Evolutionary conservation across 2,329 filamentous ascomycete species (phyloP).

Genomic region (Acrocalymma vagum): DNA sequence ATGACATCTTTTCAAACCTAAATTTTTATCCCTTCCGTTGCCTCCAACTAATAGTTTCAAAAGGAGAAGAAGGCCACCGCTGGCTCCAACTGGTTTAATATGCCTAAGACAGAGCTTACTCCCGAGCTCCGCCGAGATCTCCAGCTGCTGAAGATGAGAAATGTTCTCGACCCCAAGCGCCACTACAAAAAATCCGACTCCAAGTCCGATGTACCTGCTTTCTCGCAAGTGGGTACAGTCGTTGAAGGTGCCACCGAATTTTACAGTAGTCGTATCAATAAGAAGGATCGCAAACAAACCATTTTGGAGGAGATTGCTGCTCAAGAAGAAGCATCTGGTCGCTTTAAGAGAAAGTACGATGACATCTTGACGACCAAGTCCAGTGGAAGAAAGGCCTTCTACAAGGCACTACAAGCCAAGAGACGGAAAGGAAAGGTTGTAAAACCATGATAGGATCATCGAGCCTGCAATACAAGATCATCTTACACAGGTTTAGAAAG

Average conservation of each 20-base stretch:
- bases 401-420: constrained; percentile 78
- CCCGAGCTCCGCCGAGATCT: constrained; percentile 88
- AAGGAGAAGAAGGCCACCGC: constrained; percentile 72
- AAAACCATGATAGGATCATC: constrained; percentile 41
- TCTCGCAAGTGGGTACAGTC: constrained; percentile 87
- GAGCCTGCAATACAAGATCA: neutral
- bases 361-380: constrained; percentile 83
- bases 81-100: constrained; percentile 84
- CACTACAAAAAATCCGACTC: constrained; percentile 88
- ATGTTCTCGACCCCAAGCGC: constrained; percentile 85
- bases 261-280: constrained; percentile 80
- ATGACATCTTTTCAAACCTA: constrained; percentile 9
- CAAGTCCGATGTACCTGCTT: constrained; percentile 77
- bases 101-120: constrained; percentile 85
- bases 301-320: constrained; percentile 86
- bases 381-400: constrained; percentile 89
- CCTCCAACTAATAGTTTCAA: constrained; percentile 32
- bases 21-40: constrained; percentile 15
- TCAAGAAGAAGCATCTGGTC: constrained; percentile 69
- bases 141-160: constrained; percentile 88
- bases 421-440: constrained; percentile 51
- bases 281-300: constrained; percentile 87
- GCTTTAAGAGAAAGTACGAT: constrained; percentile 87
- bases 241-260: constrained; percentile 90
- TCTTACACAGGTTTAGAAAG: no score